phyloP scores from a whole-genome alignment of 306 rosid species.

The Malus orientalis region DNA sequence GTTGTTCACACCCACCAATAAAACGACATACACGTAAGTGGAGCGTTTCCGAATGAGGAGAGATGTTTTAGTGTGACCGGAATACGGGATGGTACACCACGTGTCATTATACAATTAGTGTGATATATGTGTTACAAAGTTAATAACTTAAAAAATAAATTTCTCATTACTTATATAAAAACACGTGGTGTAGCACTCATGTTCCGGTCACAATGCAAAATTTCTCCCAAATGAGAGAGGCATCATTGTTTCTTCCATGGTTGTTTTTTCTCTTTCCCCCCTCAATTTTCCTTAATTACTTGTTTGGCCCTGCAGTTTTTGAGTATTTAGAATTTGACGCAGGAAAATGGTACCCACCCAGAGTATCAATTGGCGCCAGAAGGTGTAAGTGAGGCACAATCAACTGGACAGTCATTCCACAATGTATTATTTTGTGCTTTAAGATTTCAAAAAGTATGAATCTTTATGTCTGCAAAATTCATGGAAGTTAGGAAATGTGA shows the following conservation, averaged over 20 bases:
- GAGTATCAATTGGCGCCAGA: constrained; percentile 69
- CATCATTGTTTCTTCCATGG: constrained; percentile 74
- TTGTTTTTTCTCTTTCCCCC: neutral
- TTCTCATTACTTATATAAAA: no score
- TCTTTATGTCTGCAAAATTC: neutral
- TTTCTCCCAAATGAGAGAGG: constrained; percentile 20
- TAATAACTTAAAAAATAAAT: no score
- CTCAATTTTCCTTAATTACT: neutral
- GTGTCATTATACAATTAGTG: no score
- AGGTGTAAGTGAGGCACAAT: constrained; percentile 56
- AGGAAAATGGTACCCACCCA: constrained; percentile 71
- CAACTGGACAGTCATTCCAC: constrained; percentile 50
- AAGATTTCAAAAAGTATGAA: neutral
- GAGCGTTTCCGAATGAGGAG: neutral
- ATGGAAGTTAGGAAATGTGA: neutral
- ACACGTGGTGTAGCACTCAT: no score
- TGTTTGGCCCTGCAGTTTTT: neutral
- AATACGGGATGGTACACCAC: no score
- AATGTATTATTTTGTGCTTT: neutral
- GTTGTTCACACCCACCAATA: no score
- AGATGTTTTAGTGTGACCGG: no score
- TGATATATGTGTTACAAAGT: no score
- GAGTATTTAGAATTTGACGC: neutral
- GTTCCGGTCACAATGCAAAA: no score
- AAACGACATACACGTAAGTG: neutral